Evolutionary conservation across 75 land plant species (phyloP), one percentile per base, ranked within the genome.

Genomic region (Chamaecyparis obtusa): DNA sequence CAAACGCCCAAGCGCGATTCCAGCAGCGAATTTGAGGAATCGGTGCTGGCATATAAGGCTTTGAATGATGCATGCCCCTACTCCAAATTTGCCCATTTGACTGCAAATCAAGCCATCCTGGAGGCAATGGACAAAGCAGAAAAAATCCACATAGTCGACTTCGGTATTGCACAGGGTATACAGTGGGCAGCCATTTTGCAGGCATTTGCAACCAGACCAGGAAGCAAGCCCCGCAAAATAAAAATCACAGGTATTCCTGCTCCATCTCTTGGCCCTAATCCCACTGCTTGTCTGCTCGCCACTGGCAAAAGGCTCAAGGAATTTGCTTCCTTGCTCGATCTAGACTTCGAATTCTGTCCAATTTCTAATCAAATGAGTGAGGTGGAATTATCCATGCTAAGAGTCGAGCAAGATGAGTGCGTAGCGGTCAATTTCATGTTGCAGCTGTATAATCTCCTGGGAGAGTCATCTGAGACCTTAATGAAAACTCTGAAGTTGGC

Each of bases 21-120:
- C 1, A 21, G 24, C 77, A 55, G 11, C 17, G 48, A 37, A 24
- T 82, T 74, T 33, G 93, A 93, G 48, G 93, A 93, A 39, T 88
- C 89, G 85, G 88, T 91, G 5, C 86, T 97, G 16, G 88, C 93
- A 17, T 95, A 94, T 91, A 94, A 93, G 77, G 91, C 92, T 55
- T 83, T 96, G 33, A 97, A 96, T 87, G 98, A 97, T 71, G 98
- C 98, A 7, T 95, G 99, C 88, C 99, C 99, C 0, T 96, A 93
- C 57, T 90, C 92, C 80, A 97, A 95, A 85, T 97, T 97, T 84
- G 95, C 98, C 30, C 98, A 97, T 76, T 87, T 97, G 75, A 97
- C 99, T 1, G 96, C 98, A 1, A 97, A 96, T 85, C 98, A 97
- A 88, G 98, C 99, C 5, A 96, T 97, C 64, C 92, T 97, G 13